phyloP scores from a whole-genome alignment of 2,329 filamentous ascomycete genomes.

The Rutstroemia sp. region DNA sequence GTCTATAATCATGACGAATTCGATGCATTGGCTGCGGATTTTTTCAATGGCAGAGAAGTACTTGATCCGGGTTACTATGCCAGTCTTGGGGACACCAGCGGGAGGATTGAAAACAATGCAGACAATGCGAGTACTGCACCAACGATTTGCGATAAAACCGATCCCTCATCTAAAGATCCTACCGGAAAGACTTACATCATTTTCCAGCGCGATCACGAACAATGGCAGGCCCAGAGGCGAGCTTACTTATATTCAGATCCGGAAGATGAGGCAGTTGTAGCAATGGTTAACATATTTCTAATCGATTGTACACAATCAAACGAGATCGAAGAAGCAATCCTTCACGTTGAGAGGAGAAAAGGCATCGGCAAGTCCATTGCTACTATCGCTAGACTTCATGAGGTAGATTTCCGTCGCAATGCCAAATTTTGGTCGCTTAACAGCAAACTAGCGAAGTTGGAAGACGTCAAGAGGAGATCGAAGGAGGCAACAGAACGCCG shows the following conservation, averaged over 20 bases:
- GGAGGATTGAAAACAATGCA: neutral
- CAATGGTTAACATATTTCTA: neutral
- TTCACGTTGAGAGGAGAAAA: neutral
- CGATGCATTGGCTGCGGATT: slow-evolving; percentile 8
- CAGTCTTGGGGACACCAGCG: neutral
- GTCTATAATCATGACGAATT: slow-evolving; percentile 2
- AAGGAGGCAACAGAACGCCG: neutral
- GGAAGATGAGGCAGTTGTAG: too few species aligned
- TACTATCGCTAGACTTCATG: neutral
- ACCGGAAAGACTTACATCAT: neutral
- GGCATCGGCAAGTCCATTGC: neutral
- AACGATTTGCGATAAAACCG: neutral
- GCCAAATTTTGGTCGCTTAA: neutral
- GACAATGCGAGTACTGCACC: neutral
- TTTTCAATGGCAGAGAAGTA: slow-evolving; percentile 12
- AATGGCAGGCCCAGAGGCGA: too few species aligned
- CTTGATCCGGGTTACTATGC: neutral
- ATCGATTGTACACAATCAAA: neutral
- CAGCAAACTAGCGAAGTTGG: neutral
- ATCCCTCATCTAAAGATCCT: neutral
- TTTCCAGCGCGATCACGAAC: neutral
- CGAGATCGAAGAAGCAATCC: neutral
- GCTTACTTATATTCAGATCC: too few species aligned
- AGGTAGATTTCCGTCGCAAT: neutral
- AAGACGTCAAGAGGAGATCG: neutral